Evolutionary conservation across 441 rosid genomes (phyloP), one percentile per base, ranked within the genome.

Genomic region (Euphorbia schlechtendalii): DNA sequence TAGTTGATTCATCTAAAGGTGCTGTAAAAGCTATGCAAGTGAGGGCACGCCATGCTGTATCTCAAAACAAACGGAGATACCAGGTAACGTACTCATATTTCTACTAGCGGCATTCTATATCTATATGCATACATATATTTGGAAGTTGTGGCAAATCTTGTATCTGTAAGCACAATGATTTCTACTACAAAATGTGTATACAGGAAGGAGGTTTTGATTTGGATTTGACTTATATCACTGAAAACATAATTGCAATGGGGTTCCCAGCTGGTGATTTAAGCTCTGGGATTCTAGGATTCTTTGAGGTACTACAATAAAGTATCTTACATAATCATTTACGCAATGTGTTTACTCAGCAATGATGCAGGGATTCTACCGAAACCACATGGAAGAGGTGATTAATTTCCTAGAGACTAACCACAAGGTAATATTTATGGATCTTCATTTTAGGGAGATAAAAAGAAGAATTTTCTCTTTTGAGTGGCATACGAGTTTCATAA

Each of bases 371-470:
- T 70, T 90, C 49, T 88, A 88, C 67, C 78, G 92, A 48, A 90
- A 90, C 73, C 95, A 87, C 75, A 86, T 87, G 92, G 97, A 90
- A 76, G 95, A 90, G 69, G 96, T 90, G 66, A 88, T 88, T 65
- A 84, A 56, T 43, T 88, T 90, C 81, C 81, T 90, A 62, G 96
- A 90, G 78, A 88, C 83, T 55, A 86, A 86, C 61, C 96, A 90
- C 74, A 83, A 86, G 96, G 97, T 88, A 80, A 7, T 28, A n/a
- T 27, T 2, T 52, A 20, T 14, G 11, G 15, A 15, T 55, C 13
- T 9, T 22, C 22, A 30, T 18, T 63, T 22, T 28, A n/a, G 18
- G 68, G 53, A 28, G 40, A 34, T 5, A 34, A 28, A 25, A 18
- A 28, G 10, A 27, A 45, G 25, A 65, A 55, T 3, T 48, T 15